Evolutionary conservation across 345 rosid genomes (phyloP).

Genomic region (Corchorus olitorius): DNA sequence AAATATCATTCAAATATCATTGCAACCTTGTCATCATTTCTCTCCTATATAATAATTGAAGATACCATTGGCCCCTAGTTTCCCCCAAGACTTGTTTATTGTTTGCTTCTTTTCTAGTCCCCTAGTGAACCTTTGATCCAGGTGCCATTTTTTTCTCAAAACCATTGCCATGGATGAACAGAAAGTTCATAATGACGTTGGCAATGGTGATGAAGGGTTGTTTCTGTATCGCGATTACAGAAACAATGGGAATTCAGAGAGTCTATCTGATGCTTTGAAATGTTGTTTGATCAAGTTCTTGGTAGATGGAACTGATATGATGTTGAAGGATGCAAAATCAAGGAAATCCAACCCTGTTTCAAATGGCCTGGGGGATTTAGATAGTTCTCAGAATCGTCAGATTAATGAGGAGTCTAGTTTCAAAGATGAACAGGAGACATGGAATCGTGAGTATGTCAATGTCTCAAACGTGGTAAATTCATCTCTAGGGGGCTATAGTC

Average conservation of each 20-base stretch:
- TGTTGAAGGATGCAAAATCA: constrained; percentile 29
- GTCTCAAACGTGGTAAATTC: constrained; percentile 5
- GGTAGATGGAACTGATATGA: constrained; percentile 30
- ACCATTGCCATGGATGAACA: constrained; percentile 19
- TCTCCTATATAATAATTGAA: constrained; percentile 4
- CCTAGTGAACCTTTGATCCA: background rate
- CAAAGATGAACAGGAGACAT: background rate
- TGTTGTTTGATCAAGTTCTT: constrained; percentile 21
- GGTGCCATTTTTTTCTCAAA: background rate
- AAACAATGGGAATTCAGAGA: background rate
- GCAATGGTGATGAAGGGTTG: constrained; percentile 7
- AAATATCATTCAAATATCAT: constrained; percentile 14
- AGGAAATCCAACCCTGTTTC: background rate
- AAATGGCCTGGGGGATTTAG: background rate
- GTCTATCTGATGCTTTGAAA: constrained; percentile 17
- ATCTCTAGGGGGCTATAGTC: constrained; percentile 4
- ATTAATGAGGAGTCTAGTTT: background rate
- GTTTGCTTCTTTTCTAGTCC: background rate
- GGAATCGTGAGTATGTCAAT: background rate
- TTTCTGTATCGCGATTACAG: background rate
- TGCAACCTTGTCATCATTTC: background rate
- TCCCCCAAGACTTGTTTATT: background rate
- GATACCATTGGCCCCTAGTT: background rate
- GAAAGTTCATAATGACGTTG: background rate
- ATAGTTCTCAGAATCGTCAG: background rate